A percentile compares a stretch with the other conserved stretches of the same genome.
Conservation (phyloP, 164 flowering plant genomes). For the Berberis vulgaris region DNA sequence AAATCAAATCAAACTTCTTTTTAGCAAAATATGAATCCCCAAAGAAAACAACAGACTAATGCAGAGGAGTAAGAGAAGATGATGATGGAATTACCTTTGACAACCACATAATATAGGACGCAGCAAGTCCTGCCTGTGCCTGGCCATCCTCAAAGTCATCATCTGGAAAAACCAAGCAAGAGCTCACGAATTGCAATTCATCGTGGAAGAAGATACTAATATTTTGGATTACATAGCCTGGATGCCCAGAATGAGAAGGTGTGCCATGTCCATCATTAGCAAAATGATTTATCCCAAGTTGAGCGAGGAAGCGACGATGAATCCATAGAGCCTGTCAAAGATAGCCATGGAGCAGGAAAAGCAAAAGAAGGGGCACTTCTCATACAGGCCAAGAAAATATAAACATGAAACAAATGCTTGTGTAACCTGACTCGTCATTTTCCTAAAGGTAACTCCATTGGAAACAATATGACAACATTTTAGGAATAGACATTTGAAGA, state of each 20-base stretch:
- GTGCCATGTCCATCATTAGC: conserved; percentile 4
- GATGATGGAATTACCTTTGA: conserved; percentile 31
- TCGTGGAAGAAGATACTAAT: conserved; percentile 28
- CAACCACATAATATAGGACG: conserved; percentile 66
- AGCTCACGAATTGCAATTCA: conserved; percentile 43
- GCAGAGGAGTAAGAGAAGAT: too few species aligned
- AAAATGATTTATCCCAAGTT: conserved; percentile 45
- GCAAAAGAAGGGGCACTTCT: background rate
- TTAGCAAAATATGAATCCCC: too few species aligned
- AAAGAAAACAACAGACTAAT: too few species aligned
- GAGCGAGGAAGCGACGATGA: conserved; percentile 83
- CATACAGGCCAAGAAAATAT: background rate
- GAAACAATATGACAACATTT: too few species aligned
- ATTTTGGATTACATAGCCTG: background rate
- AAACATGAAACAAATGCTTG: background rate
- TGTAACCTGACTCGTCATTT: too few species aligned
- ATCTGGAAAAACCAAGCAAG: conserved; percentile 37
- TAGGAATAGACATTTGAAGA: too few species aligned
- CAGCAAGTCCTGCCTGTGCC: conserved; percentile 51
- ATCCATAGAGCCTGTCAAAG: conserved; percentile 72
- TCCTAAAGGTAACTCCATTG: too few species aligned
- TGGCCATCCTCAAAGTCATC: conserved; percentile 55
- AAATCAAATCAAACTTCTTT: too few species aligned
- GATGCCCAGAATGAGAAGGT: conserved; percentile 7
- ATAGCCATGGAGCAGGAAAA: background rate